Conservation (phyloP, 306 rosid genomes). For the Citrullus mucosospermus region DNA sequence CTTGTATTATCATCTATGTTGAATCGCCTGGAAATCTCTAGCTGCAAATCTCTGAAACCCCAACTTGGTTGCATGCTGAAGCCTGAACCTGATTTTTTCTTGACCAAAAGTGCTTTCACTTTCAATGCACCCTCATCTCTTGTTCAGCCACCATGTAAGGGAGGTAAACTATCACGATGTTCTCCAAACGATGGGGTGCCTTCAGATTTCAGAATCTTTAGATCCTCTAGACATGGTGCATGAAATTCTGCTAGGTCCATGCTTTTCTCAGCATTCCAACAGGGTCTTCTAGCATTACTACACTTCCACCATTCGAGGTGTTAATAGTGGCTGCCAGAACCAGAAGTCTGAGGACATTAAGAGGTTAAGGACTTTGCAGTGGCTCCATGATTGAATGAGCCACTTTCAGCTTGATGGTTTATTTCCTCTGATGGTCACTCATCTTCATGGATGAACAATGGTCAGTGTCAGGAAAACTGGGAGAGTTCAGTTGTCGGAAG, state of each 20-base stretch:
- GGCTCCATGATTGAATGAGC: slow-evolving; percentile 16
- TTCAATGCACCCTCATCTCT: slow-evolving; percentile 16
- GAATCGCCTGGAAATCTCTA: slow-evolving; percentile 43
- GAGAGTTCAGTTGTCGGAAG: slow-evolving; percentile 41
- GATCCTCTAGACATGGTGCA: slow-evolving; percentile 16
- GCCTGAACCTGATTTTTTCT: slow-evolving; percentile 27
- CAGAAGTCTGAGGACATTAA: slow-evolving; percentile 29
- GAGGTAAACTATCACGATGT: slow-evolving; percentile 12
- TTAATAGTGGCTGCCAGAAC: slow-evolving; percentile 13
- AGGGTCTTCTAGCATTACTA: slow-evolving; percentile 21
- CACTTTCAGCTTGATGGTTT: slow-evolving; percentile 2
- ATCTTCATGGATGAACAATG: slow-evolving; percentile 8
- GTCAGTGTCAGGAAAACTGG: slow-evolving; percentile 7
- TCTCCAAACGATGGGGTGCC: slow-evolving; percentile 13
- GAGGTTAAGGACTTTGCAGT: slow-evolving; percentile 23
- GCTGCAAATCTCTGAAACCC: slow-evolving; percentile 30
- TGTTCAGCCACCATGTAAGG: slow-evolving; percentile 2
- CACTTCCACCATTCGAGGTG: slow-evolving; percentile 5
- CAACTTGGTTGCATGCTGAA: slow-evolving; percentile 28
- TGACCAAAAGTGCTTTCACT: slow-evolving; percentile 46
- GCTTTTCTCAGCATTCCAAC: slow-evolving; percentile 15
- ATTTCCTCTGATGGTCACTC: slow-evolving; percentile 8
- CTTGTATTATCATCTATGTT: slow-evolving; percentile 26
- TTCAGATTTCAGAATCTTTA: slow-evolving; percentile 16
- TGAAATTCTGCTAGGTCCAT: slow-evolving; percentile 11